Evolutionary conservation across 2,329 filamentous ascomycete genomes (phyloP).

Genomic region (Neonectria coccinea): DNA sequence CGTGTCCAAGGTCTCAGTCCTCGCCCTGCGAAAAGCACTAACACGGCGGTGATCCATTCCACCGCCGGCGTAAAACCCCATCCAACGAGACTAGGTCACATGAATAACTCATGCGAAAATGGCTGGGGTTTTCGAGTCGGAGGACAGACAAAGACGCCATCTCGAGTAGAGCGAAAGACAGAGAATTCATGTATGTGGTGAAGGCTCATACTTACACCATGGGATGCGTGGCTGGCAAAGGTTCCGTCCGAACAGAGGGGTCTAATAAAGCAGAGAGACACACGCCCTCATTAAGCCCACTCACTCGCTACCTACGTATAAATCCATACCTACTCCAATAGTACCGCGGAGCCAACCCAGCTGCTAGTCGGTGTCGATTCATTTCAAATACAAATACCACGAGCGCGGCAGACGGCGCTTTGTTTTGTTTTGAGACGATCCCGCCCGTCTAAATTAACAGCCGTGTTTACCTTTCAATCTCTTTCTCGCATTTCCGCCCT

Average conservation of each 20-base stretch:
- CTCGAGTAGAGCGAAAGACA: neutral
- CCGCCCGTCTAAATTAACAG: neutral
- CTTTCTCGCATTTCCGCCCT: neutral
- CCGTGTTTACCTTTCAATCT: constrained; percentile 11
- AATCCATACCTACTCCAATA: too few species aligned
- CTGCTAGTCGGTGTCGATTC: neutral
- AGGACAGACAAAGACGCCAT: neutral
- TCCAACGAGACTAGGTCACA: too few species aligned
- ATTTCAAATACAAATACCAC: neutral
- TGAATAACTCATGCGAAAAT: neutral
- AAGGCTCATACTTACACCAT: neutral
- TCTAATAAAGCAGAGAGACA: neutral
- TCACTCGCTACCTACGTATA: neutral
- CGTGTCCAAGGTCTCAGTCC: constrained; percentile 20
- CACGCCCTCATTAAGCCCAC: neutral
- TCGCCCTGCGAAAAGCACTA: constrained; percentile 12
- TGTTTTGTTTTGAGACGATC: constrained; percentile 17
- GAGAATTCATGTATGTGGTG: neutral
- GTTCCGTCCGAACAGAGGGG: neutral
- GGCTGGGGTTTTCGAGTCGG: constrained; percentile 1
- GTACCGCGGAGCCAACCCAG: neutral
- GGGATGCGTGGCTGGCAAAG: too few species aligned
- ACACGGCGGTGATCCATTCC: constrained; percentile 22
- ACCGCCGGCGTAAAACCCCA: neutral
- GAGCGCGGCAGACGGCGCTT: neutral